A percentile compares a stretch with the other conserved stretches of the same genome.
Conservation (phyloP, 441 rosid genomes). For the Populus hybrid region DNA sequence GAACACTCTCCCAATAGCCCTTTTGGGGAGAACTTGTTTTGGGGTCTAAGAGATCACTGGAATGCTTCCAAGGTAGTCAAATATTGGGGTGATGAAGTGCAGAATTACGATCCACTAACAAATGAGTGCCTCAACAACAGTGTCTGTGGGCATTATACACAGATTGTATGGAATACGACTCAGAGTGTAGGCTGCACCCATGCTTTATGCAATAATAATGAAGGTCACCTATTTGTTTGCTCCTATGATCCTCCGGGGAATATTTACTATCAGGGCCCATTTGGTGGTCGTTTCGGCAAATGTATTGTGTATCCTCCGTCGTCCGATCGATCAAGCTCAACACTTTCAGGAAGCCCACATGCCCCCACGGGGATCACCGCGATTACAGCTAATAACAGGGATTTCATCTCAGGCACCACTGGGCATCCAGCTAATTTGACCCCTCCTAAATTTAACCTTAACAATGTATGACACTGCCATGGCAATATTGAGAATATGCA, state of each 20-base stretch:
- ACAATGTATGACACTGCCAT: not conserved
- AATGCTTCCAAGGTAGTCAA: conserved; percentile 32
- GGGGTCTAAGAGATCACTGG: conserved; percentile 43
- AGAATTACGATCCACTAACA: conserved; percentile 16
- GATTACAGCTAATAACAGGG: not conserved
- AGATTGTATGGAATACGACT: conserved; percentile 48
- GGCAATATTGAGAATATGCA: not conserved
- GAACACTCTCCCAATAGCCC: conserved; percentile 38
- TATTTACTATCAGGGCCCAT: conserved; percentile 38
- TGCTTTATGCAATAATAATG: conserved; percentile 20
- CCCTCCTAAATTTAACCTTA: not conserved
- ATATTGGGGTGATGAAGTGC: conserved; percentile 40
- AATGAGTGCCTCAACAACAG: conserved; percentile 29
- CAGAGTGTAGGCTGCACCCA: conserved; percentile 41
- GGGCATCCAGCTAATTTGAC: not conserved
- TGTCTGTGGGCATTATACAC: conserved; percentile 64
- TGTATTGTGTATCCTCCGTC: conserved; percentile 19
- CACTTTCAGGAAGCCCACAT: not conserved
- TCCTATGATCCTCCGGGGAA: conserved; percentile 60
- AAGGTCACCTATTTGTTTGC: conserved; percentile 44
- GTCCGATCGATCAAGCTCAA: not conserved
- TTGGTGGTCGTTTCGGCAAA: conserved; percentile 20
- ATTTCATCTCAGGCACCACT: not conserved
- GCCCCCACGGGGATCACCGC: not conserved
- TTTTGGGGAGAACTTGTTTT: conserved; percentile 52